phyloP scores from a whole-genome alignment of 208 protist genomes.

The Histomonas meleagridis region DNA sequence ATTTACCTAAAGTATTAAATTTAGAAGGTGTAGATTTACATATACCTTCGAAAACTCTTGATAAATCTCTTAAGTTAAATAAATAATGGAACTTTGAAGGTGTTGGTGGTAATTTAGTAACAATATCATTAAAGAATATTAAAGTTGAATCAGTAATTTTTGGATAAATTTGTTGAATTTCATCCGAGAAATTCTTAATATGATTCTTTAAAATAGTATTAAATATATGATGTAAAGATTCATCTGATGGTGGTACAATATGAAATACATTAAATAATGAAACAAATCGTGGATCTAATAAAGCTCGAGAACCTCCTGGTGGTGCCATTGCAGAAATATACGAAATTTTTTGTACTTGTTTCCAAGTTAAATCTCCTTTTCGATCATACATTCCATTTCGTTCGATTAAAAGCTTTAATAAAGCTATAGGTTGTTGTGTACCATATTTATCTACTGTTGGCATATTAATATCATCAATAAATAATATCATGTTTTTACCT shows the following conservation, averaged over 20 bases:
- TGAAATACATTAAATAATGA: constrained; percentile 89
- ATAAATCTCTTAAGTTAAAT: constrained; percentile 93
- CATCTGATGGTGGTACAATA: constrained; percentile 81
- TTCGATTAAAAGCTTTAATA: constrained; percentile 89
- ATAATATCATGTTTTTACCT: constrained; percentile 82
- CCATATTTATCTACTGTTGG: constrained; percentile 88
- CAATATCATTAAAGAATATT: constrained; percentile 72
- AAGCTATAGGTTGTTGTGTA: constrained; percentile 93
- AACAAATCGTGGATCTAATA: constrained; percentile 86
- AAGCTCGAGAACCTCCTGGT: constrained; percentile 80
- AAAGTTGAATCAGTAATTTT: constrained; percentile 75
- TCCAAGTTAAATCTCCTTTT: constrained; percentile 76
- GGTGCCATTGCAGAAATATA: constrained; percentile 87
- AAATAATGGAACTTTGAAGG: constrained; percentile 96
- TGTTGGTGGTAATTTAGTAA: constrained; percentile 75
- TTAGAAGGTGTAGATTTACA: constrained; percentile 74
- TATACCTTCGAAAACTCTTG: constrained; percentile 86
- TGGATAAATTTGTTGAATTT: constrained; percentile 43
- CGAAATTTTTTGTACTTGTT: constrained; percentile 78
- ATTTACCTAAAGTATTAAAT: constrained; percentile 55
- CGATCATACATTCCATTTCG: constrained; percentile 83
- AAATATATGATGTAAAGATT: constrained; percentile 85
- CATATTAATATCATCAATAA: constrained; percentile 97
- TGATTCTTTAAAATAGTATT: constrained; percentile 73
- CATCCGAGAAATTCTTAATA: constrained; percentile 45